Conservation (phyloP, 768 basidiomycete species). For the Glaciozyma antarctica region DNA sequence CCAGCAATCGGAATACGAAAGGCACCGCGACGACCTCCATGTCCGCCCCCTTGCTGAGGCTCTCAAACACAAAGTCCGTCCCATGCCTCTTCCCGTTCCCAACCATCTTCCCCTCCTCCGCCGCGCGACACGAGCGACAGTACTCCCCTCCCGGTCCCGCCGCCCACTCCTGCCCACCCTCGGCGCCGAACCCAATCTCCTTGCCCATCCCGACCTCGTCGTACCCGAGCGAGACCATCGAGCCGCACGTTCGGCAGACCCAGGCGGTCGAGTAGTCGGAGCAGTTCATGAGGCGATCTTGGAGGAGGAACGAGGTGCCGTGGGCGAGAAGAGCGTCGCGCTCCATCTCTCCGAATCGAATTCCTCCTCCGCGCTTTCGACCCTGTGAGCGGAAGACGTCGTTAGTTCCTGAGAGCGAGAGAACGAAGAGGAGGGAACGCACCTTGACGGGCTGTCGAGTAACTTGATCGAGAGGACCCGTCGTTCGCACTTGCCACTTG, state of each 20-base stretch:
- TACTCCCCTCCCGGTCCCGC: constrained; percentile 74
- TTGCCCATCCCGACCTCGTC: constrained; percentile 67
- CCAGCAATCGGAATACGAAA: constrained; percentile 86
- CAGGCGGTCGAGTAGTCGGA: constrained; percentile 99
- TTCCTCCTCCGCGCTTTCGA: constrained; percentile 94
- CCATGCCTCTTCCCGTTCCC: constrained; percentile 58
- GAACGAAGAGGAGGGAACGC: constrained; percentile 33
- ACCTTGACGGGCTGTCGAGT: constrained; percentile 97
- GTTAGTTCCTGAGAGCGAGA: neutral
- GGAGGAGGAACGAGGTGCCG: constrained; percentile 93
- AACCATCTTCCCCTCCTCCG: constrained; percentile 52
- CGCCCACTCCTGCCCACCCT: constrained; percentile 41
- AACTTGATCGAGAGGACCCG: constrained; percentile 88
- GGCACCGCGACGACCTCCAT: constrained; percentile 94
- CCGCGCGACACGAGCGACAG: constrained; percentile 80
- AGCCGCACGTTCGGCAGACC: constrained; percentile 95
- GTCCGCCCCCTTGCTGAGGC: constrained; percentile 57
- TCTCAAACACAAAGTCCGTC: constrained; percentile 38
- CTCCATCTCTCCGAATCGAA: constrained; percentile 99
- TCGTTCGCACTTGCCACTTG: constrained; percentile 98
- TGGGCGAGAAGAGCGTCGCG: constrained; percentile 97
- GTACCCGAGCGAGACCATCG: constrained; percentile 89
- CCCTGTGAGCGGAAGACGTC: constrained; percentile 49
- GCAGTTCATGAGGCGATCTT: constrained; percentile 98
- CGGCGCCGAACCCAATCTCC: constrained; percentile 21